Base-by-base conservation (phyloP, 345 rosid genomes). In the Populus ilicifolia region DNA sequence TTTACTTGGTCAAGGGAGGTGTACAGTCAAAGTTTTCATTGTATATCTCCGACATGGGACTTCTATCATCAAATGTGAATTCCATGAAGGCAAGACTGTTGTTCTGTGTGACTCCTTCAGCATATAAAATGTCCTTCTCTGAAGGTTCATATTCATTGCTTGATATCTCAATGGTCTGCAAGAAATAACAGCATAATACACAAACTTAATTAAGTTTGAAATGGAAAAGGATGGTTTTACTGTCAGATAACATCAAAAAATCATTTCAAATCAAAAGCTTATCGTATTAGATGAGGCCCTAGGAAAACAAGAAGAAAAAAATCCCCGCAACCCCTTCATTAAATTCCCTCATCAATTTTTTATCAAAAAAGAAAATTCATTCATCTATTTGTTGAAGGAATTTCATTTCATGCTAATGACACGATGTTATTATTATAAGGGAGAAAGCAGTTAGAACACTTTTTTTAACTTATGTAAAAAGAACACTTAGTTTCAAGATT, bases 91-190 rank as follows among this genome's bases (percentile, higher is more conserved):
- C 83, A 59, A 90, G 81, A 43, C 93, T 89, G 54, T 90, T 90
- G 70, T 86, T 79, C 52, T 82, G 87, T 20, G 90, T 84, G 77
- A 90, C 90, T 46, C 91, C 93, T 74, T 90, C 90, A 5, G 90
- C 89, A 79, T 77, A 86, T 82, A 90, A 66, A 69, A 90, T 87
- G 79, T 90, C 93, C 64, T 56, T 66, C 63, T 90, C 90, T 18
- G 90, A 80, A 75, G 93, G 91, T 78, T 88, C 91, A 46, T 88
- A 90, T 72, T 87, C 91, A 38, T 84, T 90, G 84, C 91, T 87
- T 21, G 89, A 90, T 73, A 90, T 84, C 75, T 90, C 91, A 75
- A 88, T 72, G 41, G 84, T 91, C 91, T 90, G 86, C 36, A 69
- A 14, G 21, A 78, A 54, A 77, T 9, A 78, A 27, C 16, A 59